These are phyloP conservation scores for Rhizopogon sp. DNA, from an alignment of 768 basidiomycete species.

Conservation along the genomic window DNA sequence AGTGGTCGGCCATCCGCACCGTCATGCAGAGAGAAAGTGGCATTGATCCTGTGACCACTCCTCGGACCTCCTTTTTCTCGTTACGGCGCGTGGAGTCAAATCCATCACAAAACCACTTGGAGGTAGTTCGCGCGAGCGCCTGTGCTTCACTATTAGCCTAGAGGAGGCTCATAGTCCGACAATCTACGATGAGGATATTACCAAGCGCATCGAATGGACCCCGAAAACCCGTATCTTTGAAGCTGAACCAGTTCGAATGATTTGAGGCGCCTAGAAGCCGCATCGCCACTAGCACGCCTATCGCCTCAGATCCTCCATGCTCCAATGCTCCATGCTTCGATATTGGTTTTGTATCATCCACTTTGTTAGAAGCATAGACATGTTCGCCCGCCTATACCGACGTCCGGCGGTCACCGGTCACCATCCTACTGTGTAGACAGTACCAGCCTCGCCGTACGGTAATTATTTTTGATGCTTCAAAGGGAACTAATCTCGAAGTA, in stretches of 20 bases:
- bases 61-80: constrained; percentile 15
- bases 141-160: neutral
- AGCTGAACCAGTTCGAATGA: constrained; percentile 18
- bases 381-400: neutral
- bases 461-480: neutral
- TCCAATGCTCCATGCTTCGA: constrained; percentile 2
- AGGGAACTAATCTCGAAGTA: neutral
- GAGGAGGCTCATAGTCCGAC: constrained; percentile 5
- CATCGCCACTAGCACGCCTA: constrained; percentile 8
- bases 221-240: constrained; percentile 10
- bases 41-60: constrained; percentile 5
- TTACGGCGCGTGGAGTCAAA: constrained; percentile 4
- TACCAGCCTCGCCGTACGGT: neutral
- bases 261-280: constrained; percentile 4
- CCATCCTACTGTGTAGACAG: neutral
- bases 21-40: constrained; percentile 6
- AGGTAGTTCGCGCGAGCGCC: neutral
- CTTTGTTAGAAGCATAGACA: neutral
- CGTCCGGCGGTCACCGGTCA: neutral
- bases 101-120: constrained; percentile 1
- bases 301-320: constrained; percentile 7
- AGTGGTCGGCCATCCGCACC: constrained; percentile 13
- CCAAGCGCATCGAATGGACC: constrained; percentile 14
- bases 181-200: neutral
- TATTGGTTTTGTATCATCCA: constrained; percentile 3